A percentile compares a stretch with the other conserved stretches of the same genome.
phyloP scores from a whole-genome alignment of 2,329 filamentous ascomycete genomes.

The Penicillium sp. region DNA sequence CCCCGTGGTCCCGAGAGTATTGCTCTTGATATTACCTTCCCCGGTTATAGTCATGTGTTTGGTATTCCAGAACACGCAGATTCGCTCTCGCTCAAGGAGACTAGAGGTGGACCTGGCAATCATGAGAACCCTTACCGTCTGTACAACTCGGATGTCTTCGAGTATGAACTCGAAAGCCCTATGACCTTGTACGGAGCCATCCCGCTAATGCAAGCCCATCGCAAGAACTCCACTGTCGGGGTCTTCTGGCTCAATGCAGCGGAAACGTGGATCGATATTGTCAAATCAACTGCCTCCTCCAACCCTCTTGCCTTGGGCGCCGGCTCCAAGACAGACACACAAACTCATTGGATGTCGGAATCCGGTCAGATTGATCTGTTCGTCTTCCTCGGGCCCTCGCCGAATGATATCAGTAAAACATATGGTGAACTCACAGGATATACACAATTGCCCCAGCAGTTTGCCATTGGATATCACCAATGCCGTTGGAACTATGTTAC shows the following conservation, averaged over 20 bases:
- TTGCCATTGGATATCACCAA: conserved; percentile 91
- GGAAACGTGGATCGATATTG: conserved; percentile 95
- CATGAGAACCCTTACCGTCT: conserved; percentile 87
- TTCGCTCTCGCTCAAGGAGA: conserved; percentile 82
- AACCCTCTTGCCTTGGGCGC: conserved; percentile 77
- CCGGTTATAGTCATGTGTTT: conserved; percentile 86
- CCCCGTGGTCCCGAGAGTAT: conserved; percentile 93
- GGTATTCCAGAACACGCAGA: conserved; percentile 93
- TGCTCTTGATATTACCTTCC: conserved; percentile 85
- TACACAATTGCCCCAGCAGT: conserved; percentile 86
- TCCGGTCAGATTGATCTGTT: conserved; percentile 87
- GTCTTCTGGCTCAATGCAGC: conserved; percentile 97
- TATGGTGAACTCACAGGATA: conserved; percentile 91
- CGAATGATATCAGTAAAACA: conserved; percentile 73
- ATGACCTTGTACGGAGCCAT: conserved; percentile 99
- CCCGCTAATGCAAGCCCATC: conserved; percentile 96
- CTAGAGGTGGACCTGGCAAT: conserved; percentile 77
- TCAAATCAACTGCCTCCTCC: conserved; percentile 68
- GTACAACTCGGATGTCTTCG: conserved; percentile 96
- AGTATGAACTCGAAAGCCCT: conserved; percentile 93
- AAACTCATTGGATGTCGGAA: conserved; percentile 97
- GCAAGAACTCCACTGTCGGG: conserved; percentile 87
- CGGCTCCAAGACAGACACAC: conserved; percentile 67
- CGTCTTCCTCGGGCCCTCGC: conserved; percentile 85
- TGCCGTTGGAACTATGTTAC: conserved; percentile 99